These are phyloP conservation scores for Ceratobasidium sp. DNA, from an alignment of 1,284 basidiomycete species.

Conservation along the genomic window DNA sequence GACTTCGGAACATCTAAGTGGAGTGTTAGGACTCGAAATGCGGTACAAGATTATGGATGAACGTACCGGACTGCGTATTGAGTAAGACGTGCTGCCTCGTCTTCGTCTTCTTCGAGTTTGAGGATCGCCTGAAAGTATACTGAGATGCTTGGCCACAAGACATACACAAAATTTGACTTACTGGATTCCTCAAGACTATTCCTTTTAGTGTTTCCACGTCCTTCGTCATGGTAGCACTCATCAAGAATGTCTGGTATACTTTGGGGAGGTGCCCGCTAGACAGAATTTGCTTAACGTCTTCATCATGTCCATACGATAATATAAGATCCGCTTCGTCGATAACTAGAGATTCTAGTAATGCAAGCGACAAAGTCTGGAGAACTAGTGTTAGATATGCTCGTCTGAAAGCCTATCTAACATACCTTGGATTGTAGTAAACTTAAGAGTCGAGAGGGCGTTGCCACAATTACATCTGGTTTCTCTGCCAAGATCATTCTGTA, in stretches of 20 bases:
- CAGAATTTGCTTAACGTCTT: conserved; percentile 90
- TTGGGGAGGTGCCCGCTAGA: conserved; percentile 83
- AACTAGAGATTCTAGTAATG: conserved; percentile 85
- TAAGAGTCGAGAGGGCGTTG: conserved; percentile 90
- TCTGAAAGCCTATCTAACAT: background rate
- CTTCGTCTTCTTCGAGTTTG: conserved; percentile 86
- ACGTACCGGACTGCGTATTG: conserved; percentile 85
- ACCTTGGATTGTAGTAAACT: conserved; percentile 85
- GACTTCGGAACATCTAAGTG: conserved; percentile 83
- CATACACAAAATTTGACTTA: conserved; percentile 59
- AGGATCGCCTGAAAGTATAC: conserved; percentile 74
- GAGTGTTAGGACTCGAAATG: conserved; percentile 36
- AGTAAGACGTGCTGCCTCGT: conserved; percentile 82
- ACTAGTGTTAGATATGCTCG: conserved; percentile 5
- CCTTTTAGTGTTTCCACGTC: conserved; percentile 95
- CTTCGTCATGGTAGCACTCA: conserved; percentile 98
- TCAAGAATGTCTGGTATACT: conserved; percentile 93
- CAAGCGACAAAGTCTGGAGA: conserved; percentile 69
- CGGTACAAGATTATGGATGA: background rate
- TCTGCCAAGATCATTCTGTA: conserved; percentile 84
- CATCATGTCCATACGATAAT: conserved; percentile 96
- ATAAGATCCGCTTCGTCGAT: conserved; percentile 99
- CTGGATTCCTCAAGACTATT: conserved; percentile 87
- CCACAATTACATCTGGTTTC: conserved; percentile 91
- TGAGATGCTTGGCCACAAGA: background rate